phyloP scores from a whole-genome alignment of 768 basidiomycete genomes.

The Termitomyces eurrhizus region DNA sequence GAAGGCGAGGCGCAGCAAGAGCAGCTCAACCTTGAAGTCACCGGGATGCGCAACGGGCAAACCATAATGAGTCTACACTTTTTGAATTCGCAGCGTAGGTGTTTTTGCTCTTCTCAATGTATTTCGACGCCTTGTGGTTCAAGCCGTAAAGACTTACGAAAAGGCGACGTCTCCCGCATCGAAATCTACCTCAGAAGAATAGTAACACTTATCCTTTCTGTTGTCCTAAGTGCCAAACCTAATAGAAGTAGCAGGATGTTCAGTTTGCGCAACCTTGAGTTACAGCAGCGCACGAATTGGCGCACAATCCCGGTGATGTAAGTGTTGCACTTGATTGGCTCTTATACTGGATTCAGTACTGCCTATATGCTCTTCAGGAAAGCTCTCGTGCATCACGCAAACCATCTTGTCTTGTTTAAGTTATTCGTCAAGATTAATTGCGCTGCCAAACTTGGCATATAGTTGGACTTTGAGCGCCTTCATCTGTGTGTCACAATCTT shows the following conservation, averaged over 20 bases:
- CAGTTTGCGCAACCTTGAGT: not conserved
- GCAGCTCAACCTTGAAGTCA: too few species aligned
- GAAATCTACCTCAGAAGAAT: not conserved
- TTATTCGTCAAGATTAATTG: conserved; percentile 89
- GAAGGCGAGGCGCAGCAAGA: too few species aligned
- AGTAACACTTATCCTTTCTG: not conserved
- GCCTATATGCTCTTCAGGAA: not conserved
- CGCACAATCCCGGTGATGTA: not conserved
- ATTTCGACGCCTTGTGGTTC: not conserved
- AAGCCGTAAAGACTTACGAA: too few species aligned
- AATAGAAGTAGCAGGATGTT: not conserved
- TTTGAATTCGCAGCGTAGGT: not conserved
- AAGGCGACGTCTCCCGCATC: not conserved
- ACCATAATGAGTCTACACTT: not conserved
- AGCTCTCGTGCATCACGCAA: conserved; percentile 1
- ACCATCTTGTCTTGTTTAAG: not conserved
- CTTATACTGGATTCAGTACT: too few species aligned
- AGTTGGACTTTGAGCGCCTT: conserved; percentile 72
- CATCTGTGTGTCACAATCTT: conserved; percentile 72
- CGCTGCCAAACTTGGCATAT: conserved; percentile 90
- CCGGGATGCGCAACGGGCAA: too few species aligned
- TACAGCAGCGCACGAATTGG: not conserved
- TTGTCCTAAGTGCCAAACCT: too few species aligned
- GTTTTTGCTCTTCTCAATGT: not conserved
- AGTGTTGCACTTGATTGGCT: not conserved